phyloP scores from a whole-genome alignment of 2,329 filamentous ascomycete genomes.

The Mollisiaceae sp. region DNA sequence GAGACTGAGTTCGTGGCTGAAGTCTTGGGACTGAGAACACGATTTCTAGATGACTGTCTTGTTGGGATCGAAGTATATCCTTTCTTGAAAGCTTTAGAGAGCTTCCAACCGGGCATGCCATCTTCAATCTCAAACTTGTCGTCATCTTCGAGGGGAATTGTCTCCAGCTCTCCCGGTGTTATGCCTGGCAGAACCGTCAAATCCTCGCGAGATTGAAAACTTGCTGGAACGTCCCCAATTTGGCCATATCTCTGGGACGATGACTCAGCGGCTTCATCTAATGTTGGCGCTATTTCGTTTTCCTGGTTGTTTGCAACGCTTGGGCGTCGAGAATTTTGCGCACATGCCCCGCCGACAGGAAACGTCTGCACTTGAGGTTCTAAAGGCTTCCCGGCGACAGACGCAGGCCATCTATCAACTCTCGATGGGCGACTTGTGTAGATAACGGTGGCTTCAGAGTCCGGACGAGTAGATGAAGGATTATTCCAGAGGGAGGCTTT shows the following conservation, averaged over 20 bases:
- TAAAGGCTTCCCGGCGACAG: neutral
- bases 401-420: neutral
- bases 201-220: slow-evolving; percentile 14
- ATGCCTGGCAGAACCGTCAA: slow-evolving; percentile 10
- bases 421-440: neutral
- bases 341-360: neutral
- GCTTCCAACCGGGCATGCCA: slow-evolving; percentile 19
- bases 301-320: slow-evolving; percentile 14
- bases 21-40: slow-evolving; percentile 24
- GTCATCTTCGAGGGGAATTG: slow-evolving; percentile 24
- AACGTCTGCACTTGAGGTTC: neutral
- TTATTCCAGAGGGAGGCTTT: slow-evolving; percentile 31
- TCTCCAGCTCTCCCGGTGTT: slow-evolving; percentile 21
- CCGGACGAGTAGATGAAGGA: slow-evolving; percentile 11
- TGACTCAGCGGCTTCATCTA: neutral
- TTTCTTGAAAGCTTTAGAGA: slow-evolving; percentile 16
- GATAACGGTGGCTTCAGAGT: slow-evolving; percentile 24
- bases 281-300: neutral
- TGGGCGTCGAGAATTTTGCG: neutral
- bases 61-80: slow-evolving; percentile 28
- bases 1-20: slow-evolving; percentile 23
- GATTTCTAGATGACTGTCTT: slow-evolving; percentile 33
- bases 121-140: slow-evolving; percentile 19
- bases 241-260: neutral
- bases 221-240: neutral